phyloP scores from a whole-genome alignment of 1,284 basidiomycete species.

The Ustilago xerochloae region DNA sequence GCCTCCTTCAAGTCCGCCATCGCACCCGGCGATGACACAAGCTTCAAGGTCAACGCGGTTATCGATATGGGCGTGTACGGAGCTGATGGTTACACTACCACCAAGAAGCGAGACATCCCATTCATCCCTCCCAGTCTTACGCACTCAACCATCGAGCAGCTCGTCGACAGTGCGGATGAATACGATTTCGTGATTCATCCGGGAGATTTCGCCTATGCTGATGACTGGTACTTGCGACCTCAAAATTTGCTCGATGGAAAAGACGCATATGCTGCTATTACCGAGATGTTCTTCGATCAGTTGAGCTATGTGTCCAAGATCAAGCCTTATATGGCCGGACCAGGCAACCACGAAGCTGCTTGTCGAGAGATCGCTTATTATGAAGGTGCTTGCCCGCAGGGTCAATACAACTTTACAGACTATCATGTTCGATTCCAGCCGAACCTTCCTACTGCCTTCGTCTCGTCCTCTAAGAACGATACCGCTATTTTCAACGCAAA shows the following conservation, averaged over 20 bases:
- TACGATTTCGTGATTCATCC: conserved; percentile 54
- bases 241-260: conserved; percentile 39
- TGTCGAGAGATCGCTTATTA: conserved; percentile 32
- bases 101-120: conserved; percentile 42
- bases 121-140: conserved; percentile 29
- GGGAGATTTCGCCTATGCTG: conserved; percentile 69
- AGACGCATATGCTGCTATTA: conserved; percentile 53
- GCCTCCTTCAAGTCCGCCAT: conserved; percentile 37
- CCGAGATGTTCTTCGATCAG: conserved; percentile 68
- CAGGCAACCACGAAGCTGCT: conserved; percentile 57
- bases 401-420: conserved; percentile 57
- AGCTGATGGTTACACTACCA: conserved; percentile 62
- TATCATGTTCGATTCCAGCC: conserved; percentile 33
- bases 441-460: conserved; percentile 47
- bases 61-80: conserved; percentile 69
- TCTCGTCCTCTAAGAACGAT: conserved; percentile 9
- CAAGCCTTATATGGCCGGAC: conserved; percentile 54
- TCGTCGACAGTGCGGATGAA: conserved; percentile 17
- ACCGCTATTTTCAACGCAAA: conserved; percentile 15
- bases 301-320: conserved; percentile 60
- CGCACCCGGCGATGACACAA: conserved; percentile 22
- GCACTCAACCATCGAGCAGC: conserved; percentile 44
- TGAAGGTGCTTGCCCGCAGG: conserved; percentile 38
- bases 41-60: conserved; percentile 62
- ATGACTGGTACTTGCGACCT: conserved; percentile 63